Evolutionary conservation across 148 eudicot species (phyloP).

Genomic region (Cornus controversa): DNA sequence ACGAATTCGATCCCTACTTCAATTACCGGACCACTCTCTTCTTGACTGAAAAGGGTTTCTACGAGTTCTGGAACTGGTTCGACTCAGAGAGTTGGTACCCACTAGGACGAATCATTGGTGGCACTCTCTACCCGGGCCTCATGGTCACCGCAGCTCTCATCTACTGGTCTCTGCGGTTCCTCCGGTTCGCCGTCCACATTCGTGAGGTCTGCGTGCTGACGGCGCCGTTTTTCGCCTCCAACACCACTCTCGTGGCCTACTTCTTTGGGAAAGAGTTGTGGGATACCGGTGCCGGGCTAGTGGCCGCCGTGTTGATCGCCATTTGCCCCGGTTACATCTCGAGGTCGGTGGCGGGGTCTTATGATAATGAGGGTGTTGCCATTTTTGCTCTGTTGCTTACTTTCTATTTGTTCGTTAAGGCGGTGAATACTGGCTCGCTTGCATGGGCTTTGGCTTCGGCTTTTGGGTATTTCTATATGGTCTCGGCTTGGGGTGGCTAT

Average conservation of each 20-base stretch:
- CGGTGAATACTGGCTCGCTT: slow-evolving; percentile 87
- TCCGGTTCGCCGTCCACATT: slow-evolving; percentile 79
- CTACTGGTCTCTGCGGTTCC: slow-evolving; percentile 59
- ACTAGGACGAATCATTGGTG: slow-evolving; percentile 83
- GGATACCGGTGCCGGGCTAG: slow-evolving; percentile 93
- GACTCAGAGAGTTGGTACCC: slow-evolving; percentile 98
- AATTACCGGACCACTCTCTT: slow-evolving; percentile 83
- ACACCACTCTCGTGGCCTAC: slow-evolving; percentile 88
- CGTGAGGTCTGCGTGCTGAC: slow-evolving; percentile 94
- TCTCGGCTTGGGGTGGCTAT: slow-evolving; percentile 99
- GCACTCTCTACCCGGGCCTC: slow-evolving; percentile 92
- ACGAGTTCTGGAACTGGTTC: slow-evolving; percentile 98
- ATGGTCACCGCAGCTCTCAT: slow-evolving; percentile 94
- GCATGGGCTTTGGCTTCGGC: slow-evolving; percentile 90
- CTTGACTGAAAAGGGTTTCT: slow-evolving; percentile 78
- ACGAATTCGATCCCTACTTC: slow-evolving; percentile 95
- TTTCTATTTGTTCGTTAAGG: slow-evolving; percentile 92
- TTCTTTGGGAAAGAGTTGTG: slow-evolving; percentile 94
- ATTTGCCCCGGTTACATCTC: slow-evolving; percentile 97
- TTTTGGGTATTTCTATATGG: slow-evolving; percentile 96
- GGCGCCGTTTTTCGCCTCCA: slow-evolving; percentile 93
- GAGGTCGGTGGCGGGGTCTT: slow-evolving; percentile 94
- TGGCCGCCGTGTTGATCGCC: slow-evolving; percentile 89
- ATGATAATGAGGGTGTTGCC: slow-evolving; percentile 94
- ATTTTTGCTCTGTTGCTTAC: slow-evolving; percentile 85